Evolutionary conservation across 768 basidiomycete species (phyloP).

Genomic region (Lentinula lateritia): DNA sequence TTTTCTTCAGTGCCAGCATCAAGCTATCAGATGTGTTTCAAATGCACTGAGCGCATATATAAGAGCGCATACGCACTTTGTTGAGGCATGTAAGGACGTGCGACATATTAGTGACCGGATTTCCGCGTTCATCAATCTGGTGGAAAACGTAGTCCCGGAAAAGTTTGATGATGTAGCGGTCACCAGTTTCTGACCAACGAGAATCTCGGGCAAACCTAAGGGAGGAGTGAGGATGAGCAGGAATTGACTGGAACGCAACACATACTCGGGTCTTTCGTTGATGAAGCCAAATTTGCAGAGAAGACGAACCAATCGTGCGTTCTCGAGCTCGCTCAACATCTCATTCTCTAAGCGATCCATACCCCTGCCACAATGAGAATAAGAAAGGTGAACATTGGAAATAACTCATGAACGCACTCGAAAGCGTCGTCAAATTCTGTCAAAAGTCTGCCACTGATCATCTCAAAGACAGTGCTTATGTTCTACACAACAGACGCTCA

Average conservation of each 20-base stretch:
- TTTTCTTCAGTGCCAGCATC: conserved; percentile 93
- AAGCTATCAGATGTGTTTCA: conserved; percentile 42
- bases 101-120: conserved; percentile 83
- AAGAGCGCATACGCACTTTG: conserved; percentile 52
- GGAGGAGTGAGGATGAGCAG: background rate
- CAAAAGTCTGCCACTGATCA: conserved; percentile 64
- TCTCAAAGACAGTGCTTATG: conserved; percentile 76
- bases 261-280: conserved; percentile 98
- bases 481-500: conserved; percentile 32
- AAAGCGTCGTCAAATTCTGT: conserved; percentile 85
- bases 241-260: background rate
- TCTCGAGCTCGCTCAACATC: conserved; percentile 86
- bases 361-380: conserved; percentile 41
- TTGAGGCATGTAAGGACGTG: conserved; percentile 92
- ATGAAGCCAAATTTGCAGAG: conserved; percentile 96
- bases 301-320: conserved; percentile 83
- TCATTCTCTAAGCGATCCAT: conserved; percentile 80
- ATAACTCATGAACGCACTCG: conserved; percentile 40
- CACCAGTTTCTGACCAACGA: conserved; percentile 97
- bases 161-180: conserved; percentile 95
- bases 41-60: background rate
- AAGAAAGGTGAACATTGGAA: background rate
- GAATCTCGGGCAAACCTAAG: conserved; percentile 88
- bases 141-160: conserved; percentile 99
- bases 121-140: conserved; percentile 87